These are phyloP conservation scores for Gossypium raimondii DNA, from an alignment of 345 rosid genomes.

Conservation along the genomic window DNA sequence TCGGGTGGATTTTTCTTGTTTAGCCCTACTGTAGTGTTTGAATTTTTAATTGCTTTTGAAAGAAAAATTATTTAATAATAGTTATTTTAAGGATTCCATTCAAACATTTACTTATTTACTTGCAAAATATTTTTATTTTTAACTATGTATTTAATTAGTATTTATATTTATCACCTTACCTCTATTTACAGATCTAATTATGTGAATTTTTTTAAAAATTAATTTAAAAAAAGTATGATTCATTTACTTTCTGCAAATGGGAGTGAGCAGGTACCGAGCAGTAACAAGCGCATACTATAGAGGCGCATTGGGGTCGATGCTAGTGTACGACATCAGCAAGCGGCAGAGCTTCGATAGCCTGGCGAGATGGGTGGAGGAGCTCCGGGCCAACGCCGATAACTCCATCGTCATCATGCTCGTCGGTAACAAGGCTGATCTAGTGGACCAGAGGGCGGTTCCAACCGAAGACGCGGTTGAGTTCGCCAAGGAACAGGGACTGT, in stretches of 20 bases:
- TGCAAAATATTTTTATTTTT: too few relatives aligned
- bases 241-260: background rate
- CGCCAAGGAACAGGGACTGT: conserved; percentile 67
- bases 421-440: conserved; percentile 78
- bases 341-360: conserved; percentile 60
- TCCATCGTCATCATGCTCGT: conserved; percentile 69
- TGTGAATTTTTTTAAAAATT: too few relatives aligned
- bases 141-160: too few relatives aligned
- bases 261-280: conserved; percentile 54
- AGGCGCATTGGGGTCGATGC: conserved; percentile 72
- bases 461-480: conserved; percentile 70
- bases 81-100: too few relatives aligned
- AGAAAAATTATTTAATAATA: too few relatives aligned
- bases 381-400: conserved; percentile 68
- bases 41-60: too few relatives aligned
- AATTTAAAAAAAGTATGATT: too few relatives aligned
- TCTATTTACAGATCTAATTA: too few relatives aligned
- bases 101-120: too few relatives aligned
- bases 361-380: conserved; percentile 68
- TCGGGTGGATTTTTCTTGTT: too few relatives aligned
- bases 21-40: too few relatives aligned
- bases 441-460: conserved; percentile 56
- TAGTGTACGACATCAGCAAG: conserved; percentile 65
- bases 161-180: too few relatives aligned
- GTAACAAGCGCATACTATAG: conserved; percentile 78